phyloP scores from a whole-genome alignment of 2,329 filamentous ascomycete species.

The Cordyceps cateniannulata region DNA sequence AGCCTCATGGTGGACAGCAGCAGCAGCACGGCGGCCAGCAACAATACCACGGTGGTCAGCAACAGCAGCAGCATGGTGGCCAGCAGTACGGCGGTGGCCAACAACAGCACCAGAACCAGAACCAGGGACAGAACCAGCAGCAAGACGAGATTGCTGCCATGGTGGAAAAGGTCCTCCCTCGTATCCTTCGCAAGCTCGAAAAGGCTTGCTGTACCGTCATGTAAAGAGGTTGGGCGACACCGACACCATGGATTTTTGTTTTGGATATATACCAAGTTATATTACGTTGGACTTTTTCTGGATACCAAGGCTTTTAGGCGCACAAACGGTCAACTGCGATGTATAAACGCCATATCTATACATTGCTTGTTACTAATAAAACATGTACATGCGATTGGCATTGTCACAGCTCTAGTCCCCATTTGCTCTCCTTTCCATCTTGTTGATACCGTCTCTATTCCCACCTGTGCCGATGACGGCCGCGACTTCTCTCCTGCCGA shows the following conservation, averaged over 20 bases:
- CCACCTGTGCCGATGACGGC: neutral
- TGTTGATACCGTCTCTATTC: too few relatives aligned
- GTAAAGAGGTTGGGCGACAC: conserved; percentile 35
- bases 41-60: conserved; percentile 29
- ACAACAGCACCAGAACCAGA: conserved; percentile 37
- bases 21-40: conserved; percentile 24
- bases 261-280: conserved; percentile 2
- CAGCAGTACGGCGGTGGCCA: conserved; percentile 32
- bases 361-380: conserved; percentile 1
- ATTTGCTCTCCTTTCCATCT: neutral
- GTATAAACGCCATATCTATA: conserved; percentile 1
- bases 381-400: neutral
- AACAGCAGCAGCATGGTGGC: conserved; percentile 30
- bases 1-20: conserved; percentile 31
- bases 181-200: conserved; percentile 57
- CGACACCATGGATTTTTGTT: neutral
- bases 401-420: neutral
- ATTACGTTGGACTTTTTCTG: neutral
- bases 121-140: conserved; percentile 36
- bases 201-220: conserved; percentile 70
- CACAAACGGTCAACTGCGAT: neutral
- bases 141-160: conserved; percentile 52
- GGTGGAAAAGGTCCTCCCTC: conserved; percentile 54
- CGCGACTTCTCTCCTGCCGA: neutral
- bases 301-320: conserved; percentile 9